phyloP scores from a whole-genome alignment of 495 filamentous ascomycete genomes.

The Talaromyces stipitatus region DNA sequence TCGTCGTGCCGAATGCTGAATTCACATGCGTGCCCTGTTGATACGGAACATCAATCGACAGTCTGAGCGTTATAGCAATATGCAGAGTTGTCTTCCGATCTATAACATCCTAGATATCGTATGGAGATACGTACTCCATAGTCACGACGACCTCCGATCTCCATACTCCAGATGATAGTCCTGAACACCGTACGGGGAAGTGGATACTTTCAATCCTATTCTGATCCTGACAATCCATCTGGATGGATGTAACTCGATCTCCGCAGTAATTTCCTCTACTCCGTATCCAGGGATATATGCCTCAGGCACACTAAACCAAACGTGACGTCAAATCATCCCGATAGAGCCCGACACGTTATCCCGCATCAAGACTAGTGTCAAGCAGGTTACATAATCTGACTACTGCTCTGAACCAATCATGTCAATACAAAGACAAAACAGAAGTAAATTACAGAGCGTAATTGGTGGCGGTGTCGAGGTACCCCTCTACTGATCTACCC shows the following conservation, averaged over 20 bases:
- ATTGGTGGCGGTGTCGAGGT: neutral
- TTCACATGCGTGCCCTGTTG: neutral
- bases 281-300: neutral
- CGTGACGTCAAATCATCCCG: neutral
- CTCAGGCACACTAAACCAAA: neutral
- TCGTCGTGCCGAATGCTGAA: too few species aligned
- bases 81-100: neutral
- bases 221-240: neutral
- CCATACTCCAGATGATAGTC: too few species aligned
- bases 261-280: neutral
- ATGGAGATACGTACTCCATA: too few species aligned
- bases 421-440: neutral
- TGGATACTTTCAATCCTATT: too few species aligned
- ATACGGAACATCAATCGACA: neutral
- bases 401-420: too few species aligned
- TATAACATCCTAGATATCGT: neutral
- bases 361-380: neutral
- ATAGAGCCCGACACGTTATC: neutral
- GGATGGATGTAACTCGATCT: neutral
- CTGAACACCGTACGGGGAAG: too few species aligned
- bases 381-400: neutral
- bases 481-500: too few species aligned
- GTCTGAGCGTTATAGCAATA: neutral
- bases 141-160: too few species aligned
- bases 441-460: neutral